Evolutionary conservation across 805 yeast species (phyloP).

Genomic region (Sungouiozyma ichnusensis): DNA sequence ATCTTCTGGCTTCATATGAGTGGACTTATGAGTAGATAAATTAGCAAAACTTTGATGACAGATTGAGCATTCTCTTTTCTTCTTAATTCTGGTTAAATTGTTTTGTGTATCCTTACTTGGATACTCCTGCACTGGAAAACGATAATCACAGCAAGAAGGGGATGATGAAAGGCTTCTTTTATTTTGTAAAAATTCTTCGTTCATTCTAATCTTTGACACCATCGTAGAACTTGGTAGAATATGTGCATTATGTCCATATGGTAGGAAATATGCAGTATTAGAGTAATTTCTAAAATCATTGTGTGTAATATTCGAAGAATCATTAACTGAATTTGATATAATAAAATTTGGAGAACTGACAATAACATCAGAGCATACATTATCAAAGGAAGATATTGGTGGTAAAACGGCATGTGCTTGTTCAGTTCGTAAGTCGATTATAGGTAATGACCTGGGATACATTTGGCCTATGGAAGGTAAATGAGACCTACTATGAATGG

Average conservation of each 20-base stretch:
- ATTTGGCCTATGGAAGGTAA: background rate
- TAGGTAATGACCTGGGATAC: background rate
- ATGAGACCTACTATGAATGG: background rate
- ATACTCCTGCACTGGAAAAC: no score
- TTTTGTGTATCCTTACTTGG: no score
- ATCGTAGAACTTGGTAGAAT: no score
- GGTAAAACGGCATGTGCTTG: conserved; percentile 8
- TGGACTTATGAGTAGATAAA: conserved; percentile 72
- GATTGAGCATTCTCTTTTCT: conserved; percentile 62
- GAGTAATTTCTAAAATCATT: no score
- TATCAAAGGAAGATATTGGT: conserved; percentile 22
- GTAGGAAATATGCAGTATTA: no score
- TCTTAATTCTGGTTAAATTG: conserved; percentile 36
- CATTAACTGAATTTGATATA: background rate
- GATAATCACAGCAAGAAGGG: no score
- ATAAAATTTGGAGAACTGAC: background rate
- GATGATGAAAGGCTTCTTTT: no score
- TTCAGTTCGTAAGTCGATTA: background rate
- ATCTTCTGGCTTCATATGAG: conserved; percentile 59
- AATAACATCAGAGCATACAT: conserved; percentile 7
- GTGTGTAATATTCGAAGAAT: no score
- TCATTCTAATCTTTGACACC: no score
- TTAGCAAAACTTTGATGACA: conserved; percentile 64
- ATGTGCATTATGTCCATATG: no score
- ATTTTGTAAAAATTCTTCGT: no score